Percentiles rank a stretch among this genome's conserved stretches.
Evolutionary conservation across 345 rosid genomes (phyloP).

Genomic region (Camelina laxa): DNA sequence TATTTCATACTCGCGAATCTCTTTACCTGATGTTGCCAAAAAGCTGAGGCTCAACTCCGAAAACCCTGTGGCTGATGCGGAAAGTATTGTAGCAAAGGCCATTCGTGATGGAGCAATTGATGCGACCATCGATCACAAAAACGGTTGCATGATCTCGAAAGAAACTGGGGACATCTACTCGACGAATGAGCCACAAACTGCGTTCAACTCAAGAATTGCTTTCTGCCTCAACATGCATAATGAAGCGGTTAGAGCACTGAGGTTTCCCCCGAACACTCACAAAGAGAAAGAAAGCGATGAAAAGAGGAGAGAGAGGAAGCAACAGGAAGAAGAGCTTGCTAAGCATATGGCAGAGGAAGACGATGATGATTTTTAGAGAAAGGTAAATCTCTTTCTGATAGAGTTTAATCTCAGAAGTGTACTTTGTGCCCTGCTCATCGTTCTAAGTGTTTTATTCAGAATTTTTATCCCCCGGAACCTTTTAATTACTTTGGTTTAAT

Average conservation of each 20-base stretch:
- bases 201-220: constrained; percentile 85
- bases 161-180: constrained; percentile 93
- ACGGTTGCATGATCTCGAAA: constrained; percentile 81
- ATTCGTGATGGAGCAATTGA: constrained; percentile 87
- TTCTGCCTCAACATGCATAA: constrained; percentile 95
- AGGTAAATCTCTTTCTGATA: background rate
- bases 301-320: constrained; percentile 88
- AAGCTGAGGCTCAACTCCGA: constrained; percentile 68
- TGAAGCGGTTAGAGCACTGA: constrained; percentile 77
- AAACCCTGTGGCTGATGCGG: constrained; percentile 79
- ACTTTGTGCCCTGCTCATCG: background rate
- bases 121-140: constrained; percentile 74
- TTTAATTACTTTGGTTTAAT: constrained; percentile 10
- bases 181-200: constrained; percentile 84
- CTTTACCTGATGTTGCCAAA: constrained; percentile 72
- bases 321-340: constrained; percentile 91
- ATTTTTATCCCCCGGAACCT: background rate
- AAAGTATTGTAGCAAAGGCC: constrained; percentile 85
- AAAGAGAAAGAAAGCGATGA: constrained; percentile 93
- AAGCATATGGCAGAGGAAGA: constrained; percentile 93
- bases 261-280: constrained; percentile 80
- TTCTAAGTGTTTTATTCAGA: constrained; percentile 21
- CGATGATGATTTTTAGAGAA: constrained; percentile 69
- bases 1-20: constrained; percentile 78
- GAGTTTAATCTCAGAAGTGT: constrained; percentile 11